Evolutionary conservation across 805 yeast genomes (phyloP).

Genomic region (Cyberlindnera nakhonratchasimensis): DNA sequence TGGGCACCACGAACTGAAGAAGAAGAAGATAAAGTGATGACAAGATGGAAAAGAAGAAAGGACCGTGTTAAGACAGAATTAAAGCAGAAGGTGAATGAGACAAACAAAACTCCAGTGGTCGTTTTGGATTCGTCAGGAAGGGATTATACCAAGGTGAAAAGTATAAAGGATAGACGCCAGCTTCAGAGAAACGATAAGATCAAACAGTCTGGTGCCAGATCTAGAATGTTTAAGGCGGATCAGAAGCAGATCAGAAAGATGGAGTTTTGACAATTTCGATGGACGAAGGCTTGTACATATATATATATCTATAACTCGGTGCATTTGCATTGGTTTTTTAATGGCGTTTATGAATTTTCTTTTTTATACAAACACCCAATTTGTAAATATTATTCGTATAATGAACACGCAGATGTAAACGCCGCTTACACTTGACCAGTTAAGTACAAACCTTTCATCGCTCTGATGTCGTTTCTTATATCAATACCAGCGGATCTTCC

Average conservation of each 20-base stretch:
- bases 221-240: slow-evolving; percentile 15
- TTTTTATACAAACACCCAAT: background rate
- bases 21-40: slow-evolving; percentile 44
- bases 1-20: slow-evolving; percentile 61
- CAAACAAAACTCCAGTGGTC: slow-evolving; percentile 7
- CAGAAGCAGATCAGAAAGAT: slow-evolving; percentile 8
- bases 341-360: slow-evolving; percentile 1
- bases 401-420: too few species aligned
- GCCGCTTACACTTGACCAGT: slow-evolving; percentile 32
- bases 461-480: slow-evolving; percentile 31
- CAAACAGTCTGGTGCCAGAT: slow-evolving; percentile 9
- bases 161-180: background rate
- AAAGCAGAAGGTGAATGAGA: slow-evolving; percentile 5
- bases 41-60: slow-evolving; percentile 54
- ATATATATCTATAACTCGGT: too few species aligned
- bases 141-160: slow-evolving; percentile 13
- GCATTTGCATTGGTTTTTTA: background rate
- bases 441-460: slow-evolving; percentile 40
- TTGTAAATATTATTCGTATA: background rate
- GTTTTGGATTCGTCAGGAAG: slow-evolving; percentile 7
- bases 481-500: slow-evolving; percentile 20
- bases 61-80: slow-evolving; percentile 30
- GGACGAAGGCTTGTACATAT: slow-evolving; percentile 1
- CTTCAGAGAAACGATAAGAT: background rate
- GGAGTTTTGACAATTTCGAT: slow-evolving; percentile 9